Evolutionary conservation across 2,329 filamentous ascomycete species (phyloP).

Genomic region (Bipolaris victoriae): DNA sequence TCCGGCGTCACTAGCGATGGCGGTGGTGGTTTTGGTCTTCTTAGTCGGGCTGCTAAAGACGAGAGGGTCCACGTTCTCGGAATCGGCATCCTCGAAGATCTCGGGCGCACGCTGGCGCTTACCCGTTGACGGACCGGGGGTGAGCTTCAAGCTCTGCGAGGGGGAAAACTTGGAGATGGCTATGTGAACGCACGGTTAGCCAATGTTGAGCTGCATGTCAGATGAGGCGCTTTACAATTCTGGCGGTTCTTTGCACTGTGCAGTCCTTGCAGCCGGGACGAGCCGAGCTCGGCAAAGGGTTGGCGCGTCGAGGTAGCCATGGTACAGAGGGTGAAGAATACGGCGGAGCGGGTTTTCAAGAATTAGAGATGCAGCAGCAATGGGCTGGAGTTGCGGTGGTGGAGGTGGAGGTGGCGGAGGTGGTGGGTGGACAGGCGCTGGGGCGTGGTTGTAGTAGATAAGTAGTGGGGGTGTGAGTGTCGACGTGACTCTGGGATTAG

Average conservation of each 20-base stretch:
- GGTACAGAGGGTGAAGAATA: constrained; percentile 13
- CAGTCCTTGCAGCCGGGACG: constrained; percentile 71
- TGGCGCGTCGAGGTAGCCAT: constrained; percentile 64
- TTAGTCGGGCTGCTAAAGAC: constrained; percentile 60
- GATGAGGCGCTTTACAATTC: constrained; percentile 55
- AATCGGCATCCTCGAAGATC: constrained; percentile 56
- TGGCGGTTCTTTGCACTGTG: constrained; percentile 80
- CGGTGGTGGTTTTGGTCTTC: constrained; percentile 54
- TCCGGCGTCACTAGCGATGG: constrained; percentile 30
- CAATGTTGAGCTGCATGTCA: background rate
- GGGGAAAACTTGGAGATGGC: constrained; percentile 45
- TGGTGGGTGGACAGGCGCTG: constrained; percentile 11
- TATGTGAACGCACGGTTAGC: constrained; percentile 35
- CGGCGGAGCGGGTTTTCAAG: constrained; percentile 1
- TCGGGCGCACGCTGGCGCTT: constrained; percentile 56
- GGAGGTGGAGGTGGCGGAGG: constrained; percentile 5
- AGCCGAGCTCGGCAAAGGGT: constrained; percentile 76
- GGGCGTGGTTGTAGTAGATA: constrained; percentile 3
- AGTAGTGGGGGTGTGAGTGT: constrained; percentile 14
- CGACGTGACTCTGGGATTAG: constrained; percentile 17
- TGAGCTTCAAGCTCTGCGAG: constrained; percentile 36
- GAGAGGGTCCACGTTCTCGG: constrained; percentile 65
- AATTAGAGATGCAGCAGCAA: background rate
- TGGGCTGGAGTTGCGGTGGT: background rate
- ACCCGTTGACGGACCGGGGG: constrained; percentile 37